phyloP scores from a whole-genome alignment of 2,329 filamentous ascomycete species.

The Aspergillus brasiliensis region DNA sequence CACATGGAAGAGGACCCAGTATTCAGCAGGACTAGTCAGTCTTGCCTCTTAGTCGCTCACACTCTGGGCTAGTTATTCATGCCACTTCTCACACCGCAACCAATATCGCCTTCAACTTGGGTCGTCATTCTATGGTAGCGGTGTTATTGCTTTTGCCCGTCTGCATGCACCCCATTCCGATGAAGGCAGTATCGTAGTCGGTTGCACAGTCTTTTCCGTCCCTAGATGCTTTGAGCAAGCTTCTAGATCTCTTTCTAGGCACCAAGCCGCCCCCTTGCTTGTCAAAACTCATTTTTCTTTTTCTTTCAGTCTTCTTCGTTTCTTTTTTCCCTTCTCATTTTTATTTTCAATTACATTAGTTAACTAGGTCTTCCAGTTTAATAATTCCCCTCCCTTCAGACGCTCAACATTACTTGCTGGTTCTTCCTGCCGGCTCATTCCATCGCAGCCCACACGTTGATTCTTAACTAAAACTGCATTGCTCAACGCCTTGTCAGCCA shows the following conservation, averaged over 20 bases:
- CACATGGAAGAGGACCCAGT: neutral
- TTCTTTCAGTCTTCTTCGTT: neutral
- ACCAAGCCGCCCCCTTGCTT: neutral
- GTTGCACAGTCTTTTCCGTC: neutral
- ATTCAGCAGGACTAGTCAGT: no score
- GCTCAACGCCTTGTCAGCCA: neutral
- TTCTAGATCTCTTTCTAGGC: conserved; percentile 6
- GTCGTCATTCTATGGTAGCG: neutral
- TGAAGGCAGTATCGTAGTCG: neutral
- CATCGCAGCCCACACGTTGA: neutral
- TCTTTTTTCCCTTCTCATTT: neutral
- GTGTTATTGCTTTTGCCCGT: conserved; percentile 1
- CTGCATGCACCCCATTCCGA: neutral
- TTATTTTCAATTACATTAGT: no score
- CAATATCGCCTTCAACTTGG: neutral
- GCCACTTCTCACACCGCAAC: neutral
- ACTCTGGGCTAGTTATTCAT: neutral
- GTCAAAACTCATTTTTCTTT: neutral
- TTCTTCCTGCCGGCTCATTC: neutral
- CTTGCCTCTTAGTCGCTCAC: neutral
- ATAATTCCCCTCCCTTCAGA: no score
- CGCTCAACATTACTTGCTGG: neutral
- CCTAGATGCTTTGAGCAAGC: neutral
- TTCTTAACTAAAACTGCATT: neutral
- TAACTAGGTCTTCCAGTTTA: no score